Evolutionary conservation across 192 early-diverging fungal species (phyloP).

Genomic region (Coemansia umbellata): DNA sequence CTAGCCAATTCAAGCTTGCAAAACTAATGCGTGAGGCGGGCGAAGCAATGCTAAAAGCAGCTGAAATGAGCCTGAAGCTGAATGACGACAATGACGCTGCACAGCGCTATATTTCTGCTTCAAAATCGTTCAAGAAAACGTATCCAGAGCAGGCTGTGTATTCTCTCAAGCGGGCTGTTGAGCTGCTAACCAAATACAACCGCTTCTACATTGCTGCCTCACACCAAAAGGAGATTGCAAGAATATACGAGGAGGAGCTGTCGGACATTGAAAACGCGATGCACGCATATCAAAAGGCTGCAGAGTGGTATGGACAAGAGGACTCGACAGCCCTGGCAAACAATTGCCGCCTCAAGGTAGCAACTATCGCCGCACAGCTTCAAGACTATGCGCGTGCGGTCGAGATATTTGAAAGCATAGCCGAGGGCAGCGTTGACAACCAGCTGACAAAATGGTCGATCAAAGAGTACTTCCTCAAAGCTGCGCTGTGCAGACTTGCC

Average conservation of each 20-base stretch:
- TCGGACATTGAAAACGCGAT: conserved; percentile 74
- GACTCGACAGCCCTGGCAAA: conserved; percentile 89
- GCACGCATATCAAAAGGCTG: conserved; percentile 85
- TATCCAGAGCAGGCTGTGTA: conserved; percentile 75
- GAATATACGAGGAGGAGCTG: conserved; percentile 84
- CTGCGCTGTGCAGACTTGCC: conserved; percentile 86
- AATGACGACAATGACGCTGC: conserved; percentile 86
- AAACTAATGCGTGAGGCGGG: conserved; percentile 93
- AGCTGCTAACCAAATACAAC: conserved; percentile 78
- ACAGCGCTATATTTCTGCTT: conserved; percentile 75
- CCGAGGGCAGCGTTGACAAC: conserved; percentile 78
- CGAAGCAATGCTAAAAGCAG: conserved; percentile 85
- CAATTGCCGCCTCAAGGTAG: conserved; percentile 89
- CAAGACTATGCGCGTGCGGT: conserved; percentile 87
- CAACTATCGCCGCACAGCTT: conserved; percentile 81
- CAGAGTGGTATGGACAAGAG: conserved; percentile 90
- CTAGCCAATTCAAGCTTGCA: conserved; percentile 88
- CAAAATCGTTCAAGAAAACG: conserved; percentile 86
- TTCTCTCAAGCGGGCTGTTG: conserved; percentile 73
- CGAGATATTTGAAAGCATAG: conserved; percentile 86
- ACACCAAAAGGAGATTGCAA: conserved; percentile 92
- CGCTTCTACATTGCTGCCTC: conserved; percentile 86
- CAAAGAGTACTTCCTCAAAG: conserved; percentile 96
- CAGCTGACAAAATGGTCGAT: conserved; percentile 92
- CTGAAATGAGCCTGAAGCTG: conserved; percentile 68